Percentiles rank a stretch among this genome's conserved stretches.
These are phyloP conservation scores for Sphaerostilbella broomeana DNA, from an alignment of 2,329 filamentous ascomycete species.

Conservation along the genomic window DNA sequence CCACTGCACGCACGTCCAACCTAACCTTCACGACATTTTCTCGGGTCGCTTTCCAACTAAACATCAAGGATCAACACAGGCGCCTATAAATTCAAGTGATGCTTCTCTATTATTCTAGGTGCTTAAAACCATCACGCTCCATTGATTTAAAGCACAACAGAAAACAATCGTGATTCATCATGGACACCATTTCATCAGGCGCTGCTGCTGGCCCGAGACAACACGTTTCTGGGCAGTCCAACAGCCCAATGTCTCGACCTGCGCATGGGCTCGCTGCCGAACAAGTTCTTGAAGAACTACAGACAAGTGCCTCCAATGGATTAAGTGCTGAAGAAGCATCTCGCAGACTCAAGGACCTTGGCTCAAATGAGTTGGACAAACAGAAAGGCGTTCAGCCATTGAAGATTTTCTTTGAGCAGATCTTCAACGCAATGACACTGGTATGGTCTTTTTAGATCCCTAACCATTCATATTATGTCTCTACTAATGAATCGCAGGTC, in stretches of 20 bases:
- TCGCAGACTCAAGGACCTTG: conserved; percentile 44
- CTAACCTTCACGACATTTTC: too few relatives aligned
- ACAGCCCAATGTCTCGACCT: conserved; percentile 41
- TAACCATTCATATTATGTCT: not conserved
- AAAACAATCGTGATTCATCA: not conserved
- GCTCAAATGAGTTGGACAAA: conserved; percentile 50
- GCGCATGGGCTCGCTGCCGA: conserved; percentile 49
- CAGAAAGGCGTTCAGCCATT: conserved; percentile 43
- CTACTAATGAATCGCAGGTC: conserved; percentile 22
- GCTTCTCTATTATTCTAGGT: too few relatives aligned
- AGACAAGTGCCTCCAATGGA: conserved; percentile 46
- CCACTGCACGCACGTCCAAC: too few relatives aligned
- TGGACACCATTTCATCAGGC: not conserved
- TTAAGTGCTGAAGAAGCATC: conserved; percentile 46
- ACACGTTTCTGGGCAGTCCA: conserved; percentile 30
- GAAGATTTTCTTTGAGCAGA: conserved; percentile 52
- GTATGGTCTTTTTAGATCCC: conserved; percentile 17
- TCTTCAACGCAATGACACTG: conserved; percentile 53
- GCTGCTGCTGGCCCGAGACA: not conserved
- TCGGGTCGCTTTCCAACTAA: too few relatives aligned
- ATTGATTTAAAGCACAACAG: too few relatives aligned
- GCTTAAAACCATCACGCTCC: too few relatives aligned
- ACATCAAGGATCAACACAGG: too few relatives aligned
- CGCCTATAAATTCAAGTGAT: too few relatives aligned
- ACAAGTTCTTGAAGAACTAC: conserved; percentile 45